These are phyloP conservation scores for Rhizopus stolonifer DNA, from an alignment of 371 early-diverging fungal genomes.

Conservation along the genomic window DNA sequence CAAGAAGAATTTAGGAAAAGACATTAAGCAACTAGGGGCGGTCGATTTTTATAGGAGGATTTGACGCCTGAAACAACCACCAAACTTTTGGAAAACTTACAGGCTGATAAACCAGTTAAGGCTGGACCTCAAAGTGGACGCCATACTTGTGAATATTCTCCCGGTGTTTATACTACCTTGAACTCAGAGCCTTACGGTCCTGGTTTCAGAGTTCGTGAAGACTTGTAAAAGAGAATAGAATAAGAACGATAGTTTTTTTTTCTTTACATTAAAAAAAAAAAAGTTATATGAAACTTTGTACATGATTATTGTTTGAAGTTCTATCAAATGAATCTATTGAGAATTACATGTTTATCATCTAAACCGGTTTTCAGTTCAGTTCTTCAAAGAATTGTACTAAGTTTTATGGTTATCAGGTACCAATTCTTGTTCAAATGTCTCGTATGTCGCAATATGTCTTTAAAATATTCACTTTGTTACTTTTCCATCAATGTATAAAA, in stretches of 20 bases:
- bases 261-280: neutral
- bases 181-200: constrained; percentile 89
- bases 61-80: constrained; percentile 90
- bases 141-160: constrained; percentile 82
- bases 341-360: too few species aligned
- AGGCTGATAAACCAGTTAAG: constrained; percentile 72
- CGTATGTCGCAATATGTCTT: too few species aligned
- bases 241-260: neutral
- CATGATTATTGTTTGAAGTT: too few species aligned
- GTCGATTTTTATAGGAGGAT: constrained; percentile 72
- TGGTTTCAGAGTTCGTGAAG: constrained; percentile 86
- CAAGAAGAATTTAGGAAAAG: too few species aligned
- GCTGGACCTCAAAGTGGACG: constrained; percentile 88
- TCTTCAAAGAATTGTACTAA: too few species aligned
- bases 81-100: constrained; percentile 83
- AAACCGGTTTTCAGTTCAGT: too few species aligned
- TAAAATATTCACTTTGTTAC: too few species aligned
- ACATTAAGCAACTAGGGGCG: neutral
- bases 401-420: too few species aligned
- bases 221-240: constrained; percentile 59
- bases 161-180: constrained; percentile 79
- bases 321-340: too few species aligned
- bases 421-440: too few species aligned
- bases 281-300: too few species aligned
- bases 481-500: too few species aligned